phyloP scores from a whole-genome alignment of 1,284 basidiomycete genomes.

The Ceratobasidium theobromae region DNA sequence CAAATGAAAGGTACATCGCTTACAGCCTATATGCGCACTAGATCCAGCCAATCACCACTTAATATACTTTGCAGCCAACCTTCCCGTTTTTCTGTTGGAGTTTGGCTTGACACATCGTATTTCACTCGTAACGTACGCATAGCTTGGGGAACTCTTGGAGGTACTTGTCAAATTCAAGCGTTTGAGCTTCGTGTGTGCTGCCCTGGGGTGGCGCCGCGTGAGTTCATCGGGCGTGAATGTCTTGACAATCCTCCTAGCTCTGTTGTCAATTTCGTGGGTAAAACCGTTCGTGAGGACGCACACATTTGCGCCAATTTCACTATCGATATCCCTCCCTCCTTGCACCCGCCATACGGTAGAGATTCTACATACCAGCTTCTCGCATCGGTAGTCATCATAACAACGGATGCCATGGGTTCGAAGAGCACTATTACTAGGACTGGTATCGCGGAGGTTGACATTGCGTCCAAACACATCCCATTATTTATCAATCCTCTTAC shows the following conservation, averaged over 20 bases:
- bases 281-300: constrained; percentile 12
- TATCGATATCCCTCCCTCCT: constrained; percentile 21
- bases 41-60: background rate
- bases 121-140: constrained; percentile 11
- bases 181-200: constrained; percentile 27
- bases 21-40: background rate
- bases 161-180: constrained; percentile 19
- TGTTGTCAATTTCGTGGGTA: constrained; percentile 26
- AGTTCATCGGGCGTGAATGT: constrained; percentile 27
- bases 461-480: constrained; percentile 17
- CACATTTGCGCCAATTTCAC: constrained; percentile 29
- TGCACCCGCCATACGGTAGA: constrained; percentile 10
- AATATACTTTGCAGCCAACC: background rate
- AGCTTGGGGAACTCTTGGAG: constrained; percentile 25
- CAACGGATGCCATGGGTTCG: constrained; percentile 24
- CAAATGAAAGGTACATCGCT: constrained; percentile 5
- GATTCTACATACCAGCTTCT: constrained; percentile 25
- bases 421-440: constrained; percentile 16
- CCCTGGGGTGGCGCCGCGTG: constrained; percentile 4
- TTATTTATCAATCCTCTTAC: constrained; percentile 26
- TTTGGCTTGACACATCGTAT: constrained; percentile 24
- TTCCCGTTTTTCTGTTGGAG: constrained; percentile 17
- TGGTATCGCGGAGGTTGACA: constrained; percentile 24
- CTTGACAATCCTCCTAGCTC: constrained; percentile 8
- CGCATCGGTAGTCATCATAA: constrained; percentile 10